Conservation (phyloP, 2,329 filamentous ascomycete genomes). For the Cercospora sesami region DNA sequence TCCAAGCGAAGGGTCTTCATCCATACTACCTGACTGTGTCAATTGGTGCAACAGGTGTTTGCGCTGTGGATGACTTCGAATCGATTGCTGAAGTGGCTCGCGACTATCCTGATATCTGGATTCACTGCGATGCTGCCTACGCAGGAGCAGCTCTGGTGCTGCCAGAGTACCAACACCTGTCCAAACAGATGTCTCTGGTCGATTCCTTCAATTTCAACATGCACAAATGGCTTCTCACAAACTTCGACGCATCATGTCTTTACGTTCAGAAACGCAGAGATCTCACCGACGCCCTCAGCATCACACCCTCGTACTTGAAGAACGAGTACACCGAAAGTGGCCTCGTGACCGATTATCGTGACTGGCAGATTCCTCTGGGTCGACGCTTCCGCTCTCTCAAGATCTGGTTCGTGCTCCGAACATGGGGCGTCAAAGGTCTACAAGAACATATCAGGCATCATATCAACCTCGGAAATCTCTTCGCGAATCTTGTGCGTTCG, state of each 20-base stretch:
- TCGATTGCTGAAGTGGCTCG: conserved; percentile 61
- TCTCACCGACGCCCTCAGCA: conserved; percentile 76
- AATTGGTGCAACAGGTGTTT: conserved; percentile 84
- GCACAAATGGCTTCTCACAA: conserved; percentile 96
- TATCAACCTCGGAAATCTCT: conserved; percentile 67
- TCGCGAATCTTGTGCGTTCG: conserved; percentile 60
- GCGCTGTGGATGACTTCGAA: conserved; percentile 78
- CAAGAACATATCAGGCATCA: conserved; percentile 70
- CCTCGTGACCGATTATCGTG: conserved; percentile 88
- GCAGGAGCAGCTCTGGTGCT: conserved; percentile 82
- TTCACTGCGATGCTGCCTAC: conserved; percentile 92
- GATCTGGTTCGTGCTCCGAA: conserved; percentile 90
- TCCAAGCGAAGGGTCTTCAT: conserved; percentile 68
- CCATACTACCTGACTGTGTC: conserved; percentile 86
- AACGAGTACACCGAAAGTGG: conserved; percentile 80
- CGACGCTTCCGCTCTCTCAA: conserved; percentile 85
- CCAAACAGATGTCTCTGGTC: conserved; percentile 63
- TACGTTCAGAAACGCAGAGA: conserved; percentile 74
- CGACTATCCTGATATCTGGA: conserved; percentile 69
- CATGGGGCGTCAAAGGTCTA: conserved; percentile 76
- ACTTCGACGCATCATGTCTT: conserved; percentile 82
- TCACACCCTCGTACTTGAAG: conserved; percentile 77
- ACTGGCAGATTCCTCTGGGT: conserved; percentile 95
- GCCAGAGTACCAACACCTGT: conserved; percentile 74
- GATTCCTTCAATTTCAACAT: conserved; percentile 94